Evolutionary conservation across 139 green algal genomes (phyloP).

Genomic region (Closterium sp.): DNA sequence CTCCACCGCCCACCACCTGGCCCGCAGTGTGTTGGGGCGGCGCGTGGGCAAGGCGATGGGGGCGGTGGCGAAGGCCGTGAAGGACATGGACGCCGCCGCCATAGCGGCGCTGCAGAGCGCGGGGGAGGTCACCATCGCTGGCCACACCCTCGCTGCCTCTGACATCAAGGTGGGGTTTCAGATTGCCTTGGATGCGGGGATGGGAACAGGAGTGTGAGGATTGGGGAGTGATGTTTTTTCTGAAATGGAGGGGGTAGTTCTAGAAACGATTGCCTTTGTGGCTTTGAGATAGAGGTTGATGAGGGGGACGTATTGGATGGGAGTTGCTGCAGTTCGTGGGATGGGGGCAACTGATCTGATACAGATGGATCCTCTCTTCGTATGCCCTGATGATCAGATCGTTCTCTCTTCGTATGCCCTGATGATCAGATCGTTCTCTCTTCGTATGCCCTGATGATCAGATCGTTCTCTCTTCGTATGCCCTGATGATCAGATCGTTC

Average conservation of each 20-base stretch:
- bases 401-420: no score
- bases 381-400: no score
- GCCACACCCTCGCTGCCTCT: constrained; percentile 60
- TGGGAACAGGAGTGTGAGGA: background rate
- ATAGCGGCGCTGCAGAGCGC: constrained; percentile 69
- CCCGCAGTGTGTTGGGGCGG: constrained; percentile 72
- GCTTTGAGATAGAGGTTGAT: background rate
- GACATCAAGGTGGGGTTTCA: constrained; percentile 91
- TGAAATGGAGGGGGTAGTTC: background rate
- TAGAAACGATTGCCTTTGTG: background rate
- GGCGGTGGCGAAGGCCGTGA: constrained; percentile 67
- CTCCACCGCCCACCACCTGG: background rate
- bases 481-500: no score
- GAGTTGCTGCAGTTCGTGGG: no score
- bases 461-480: no score
- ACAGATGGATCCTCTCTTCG: no score
- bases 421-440: no score
- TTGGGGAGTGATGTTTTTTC: background rate
- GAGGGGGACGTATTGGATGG: background rate
- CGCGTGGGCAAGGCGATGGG: constrained; percentile 80
- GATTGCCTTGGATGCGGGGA: background rate
- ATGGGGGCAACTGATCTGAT: no score
- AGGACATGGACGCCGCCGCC: constrained; percentile 59
- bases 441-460: no score
- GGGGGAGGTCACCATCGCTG: constrained; percentile 67